These are phyloP conservation scores for Penicillium corylophilum DNA, from an alignment of 2,329 filamentous ascomycete genomes.

Conservation along the genomic window DNA sequence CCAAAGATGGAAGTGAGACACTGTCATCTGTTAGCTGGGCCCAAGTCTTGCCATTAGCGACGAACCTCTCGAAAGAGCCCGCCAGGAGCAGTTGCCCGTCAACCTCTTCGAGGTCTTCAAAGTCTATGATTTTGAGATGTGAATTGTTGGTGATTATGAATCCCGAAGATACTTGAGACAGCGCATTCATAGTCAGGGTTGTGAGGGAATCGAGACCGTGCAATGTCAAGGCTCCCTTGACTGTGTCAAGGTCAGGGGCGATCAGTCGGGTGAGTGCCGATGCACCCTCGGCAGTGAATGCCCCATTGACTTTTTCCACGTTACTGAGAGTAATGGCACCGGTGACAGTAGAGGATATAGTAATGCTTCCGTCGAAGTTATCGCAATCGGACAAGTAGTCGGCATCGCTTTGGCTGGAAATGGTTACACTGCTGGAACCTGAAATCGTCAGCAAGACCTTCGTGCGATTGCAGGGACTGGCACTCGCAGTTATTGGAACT, in stretches of 20 bases:
- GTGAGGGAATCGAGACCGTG: slow-evolving; percentile 19
- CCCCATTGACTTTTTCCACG: slow-evolving; percentile 29
- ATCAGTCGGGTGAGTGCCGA: slow-evolving; percentile 16
- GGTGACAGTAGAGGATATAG: slow-evolving; percentile 40
- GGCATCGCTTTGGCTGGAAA: slow-evolving; percentile 34
- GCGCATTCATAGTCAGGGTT: slow-evolving; percentile 15
- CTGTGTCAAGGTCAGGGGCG: slow-evolving; percentile 20
- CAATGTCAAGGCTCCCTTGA: slow-evolving; percentile 22
- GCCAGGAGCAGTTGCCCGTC: slow-evolving; percentile 22
- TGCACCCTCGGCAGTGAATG: slow-evolving; percentile 19
- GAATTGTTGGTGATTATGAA: slow-evolving; percentile 24
- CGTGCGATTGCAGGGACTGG: too few relatives aligned
- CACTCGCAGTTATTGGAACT: slow-evolving; percentile 11
- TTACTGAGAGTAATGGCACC: slow-evolving; percentile 44
- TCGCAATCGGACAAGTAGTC: slow-evolving; percentile 36
- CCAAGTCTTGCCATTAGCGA: not conserved
- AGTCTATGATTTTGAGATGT: slow-evolving; percentile 17
- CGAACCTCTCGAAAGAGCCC: slow-evolving; percentile 25
- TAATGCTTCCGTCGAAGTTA: slow-evolving; percentile 41
- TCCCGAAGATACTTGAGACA: slow-evolving; percentile 19
- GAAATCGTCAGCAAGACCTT: slow-evolving; percentile 2
- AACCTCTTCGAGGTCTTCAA: slow-evolving; percentile 24
- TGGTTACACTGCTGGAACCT: slow-evolving; percentile 47
- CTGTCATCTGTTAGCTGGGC: slow-evolving; percentile 8
- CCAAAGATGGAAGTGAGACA: slow-evolving; percentile 24